Evolutionary conservation across 768 basidiomycete genomes (phyloP).

Genomic region (Sutorius australiensis): DNA sequence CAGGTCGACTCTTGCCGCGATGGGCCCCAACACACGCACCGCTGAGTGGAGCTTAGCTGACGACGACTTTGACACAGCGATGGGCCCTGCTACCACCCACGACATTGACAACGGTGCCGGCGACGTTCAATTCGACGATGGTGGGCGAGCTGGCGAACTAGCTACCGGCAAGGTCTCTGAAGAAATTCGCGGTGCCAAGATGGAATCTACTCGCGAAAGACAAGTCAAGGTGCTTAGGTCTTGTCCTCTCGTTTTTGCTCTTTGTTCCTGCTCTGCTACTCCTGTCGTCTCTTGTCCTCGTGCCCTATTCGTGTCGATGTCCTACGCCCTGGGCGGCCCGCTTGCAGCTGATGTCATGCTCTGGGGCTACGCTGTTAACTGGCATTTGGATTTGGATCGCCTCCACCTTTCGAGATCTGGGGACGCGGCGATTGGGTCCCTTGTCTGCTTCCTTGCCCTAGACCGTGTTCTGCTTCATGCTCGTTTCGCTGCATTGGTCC

Average conservation of each 20-base stretch:
- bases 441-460: conserved; percentile 37
- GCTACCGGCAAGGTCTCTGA: conserved; percentile 29
- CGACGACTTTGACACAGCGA: conserved; percentile 43
- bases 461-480: conserved; percentile 26
- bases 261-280: conserved; percentile 23
- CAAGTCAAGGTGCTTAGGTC: conserved; percentile 87
- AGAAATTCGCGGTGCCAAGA: conserved; percentile 43
- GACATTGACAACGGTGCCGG: conserved; percentile 45
- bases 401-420: conserved; percentile 27
- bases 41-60: conserved; percentile 46
- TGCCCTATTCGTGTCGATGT: conserved; percentile 19
- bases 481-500: conserved; percentile 35
- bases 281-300: conserved; percentile 16
- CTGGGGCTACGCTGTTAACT: conserved; percentile 18
- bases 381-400: conserved; percentile 20
- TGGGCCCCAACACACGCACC: conserved; percentile 23
- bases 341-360: conserved; percentile 17
- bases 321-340: conserved; percentile 13
- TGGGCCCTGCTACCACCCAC: conserved; percentile 45
- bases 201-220: conserved; percentile 60
- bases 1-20: conserved; percentile 8
- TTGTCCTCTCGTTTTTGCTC: conserved; percentile 39
- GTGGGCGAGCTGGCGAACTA: conserved; percentile 18
- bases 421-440: conserved; percentile 32
- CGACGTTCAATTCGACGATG: conserved; percentile 34